phyloP scores from a whole-genome alignment of 2,329 filamentous ascomycete genomes.

The Claviceps pazoutovae region DNA sequence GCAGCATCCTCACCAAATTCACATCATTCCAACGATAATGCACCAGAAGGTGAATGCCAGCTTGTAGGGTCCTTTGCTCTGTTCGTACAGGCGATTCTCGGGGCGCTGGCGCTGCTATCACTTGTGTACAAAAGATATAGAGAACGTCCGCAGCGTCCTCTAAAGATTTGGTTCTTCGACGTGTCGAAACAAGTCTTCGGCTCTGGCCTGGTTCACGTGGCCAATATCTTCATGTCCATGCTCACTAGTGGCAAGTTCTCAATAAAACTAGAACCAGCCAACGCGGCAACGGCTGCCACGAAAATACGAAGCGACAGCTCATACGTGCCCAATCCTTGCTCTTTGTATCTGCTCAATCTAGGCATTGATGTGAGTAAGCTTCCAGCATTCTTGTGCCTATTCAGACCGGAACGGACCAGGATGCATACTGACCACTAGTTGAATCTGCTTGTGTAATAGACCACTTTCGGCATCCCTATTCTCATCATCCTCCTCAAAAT shows the following conservation, averaged over 20 bases:
- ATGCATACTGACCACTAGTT: not conserved
- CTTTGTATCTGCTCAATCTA: constrained; percentile 87
- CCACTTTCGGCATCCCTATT: constrained; percentile 89
- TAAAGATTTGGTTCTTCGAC: constrained; percentile 98
- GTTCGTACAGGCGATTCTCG: constrained; percentile 76
- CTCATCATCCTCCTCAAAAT: constrained; percentile 77
- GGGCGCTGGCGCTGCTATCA: constrained; percentile 66
- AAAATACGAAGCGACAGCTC: constrained; percentile 32
- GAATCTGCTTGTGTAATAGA: constrained; percentile 29
- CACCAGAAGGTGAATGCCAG: constrained; percentile 62
- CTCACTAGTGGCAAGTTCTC: constrained; percentile 76
- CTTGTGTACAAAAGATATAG: constrained; percentile 89
- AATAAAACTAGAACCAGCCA: constrained; percentile 40
- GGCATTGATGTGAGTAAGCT: constrained; percentile 72
- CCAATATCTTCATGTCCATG: constrained; percentile 94
- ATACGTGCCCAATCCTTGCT: constrained; percentile 82
- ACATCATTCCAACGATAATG: constrained; percentile 19
- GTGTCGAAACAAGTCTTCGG: constrained; percentile 95
- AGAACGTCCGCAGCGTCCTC: constrained; percentile 76
- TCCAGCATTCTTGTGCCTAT: not conserved
- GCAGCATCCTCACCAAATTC: constrained; percentile 14
- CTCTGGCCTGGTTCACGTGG: constrained; percentile 76
- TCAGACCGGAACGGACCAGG: too few species aligned
- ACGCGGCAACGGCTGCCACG: constrained; percentile 16
- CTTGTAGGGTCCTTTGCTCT: constrained; percentile 85